Conservation (phyloP, 1,139 yeast species). For the Yamadazyma dendronema region DNA sequence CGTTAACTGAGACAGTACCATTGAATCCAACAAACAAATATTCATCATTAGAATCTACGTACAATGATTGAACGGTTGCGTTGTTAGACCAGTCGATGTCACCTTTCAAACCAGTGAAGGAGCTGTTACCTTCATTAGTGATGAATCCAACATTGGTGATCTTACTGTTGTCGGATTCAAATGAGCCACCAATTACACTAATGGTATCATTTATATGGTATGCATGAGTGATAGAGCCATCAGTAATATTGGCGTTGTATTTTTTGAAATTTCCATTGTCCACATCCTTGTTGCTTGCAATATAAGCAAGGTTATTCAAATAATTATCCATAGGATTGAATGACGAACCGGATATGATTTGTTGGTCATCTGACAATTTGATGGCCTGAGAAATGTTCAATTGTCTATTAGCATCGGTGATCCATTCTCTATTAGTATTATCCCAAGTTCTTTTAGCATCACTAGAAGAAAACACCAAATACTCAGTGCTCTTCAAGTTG, state of each 20-base stretch:
- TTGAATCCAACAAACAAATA: slow-evolving; percentile 51
- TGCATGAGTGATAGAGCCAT: slow-evolving; percentile 42
- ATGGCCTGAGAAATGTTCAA: slow-evolving; percentile 39
- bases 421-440: slow-evolving; percentile 31
- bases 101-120: slow-evolving; percentile 26
- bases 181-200: slow-evolving; percentile 54
- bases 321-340: slow-evolving; percentile 39
- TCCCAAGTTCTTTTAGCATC: slow-evolving; percentile 40
- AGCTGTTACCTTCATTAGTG: slow-evolving; percentile 21
- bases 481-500: slow-evolving; percentile 33
- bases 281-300: slow-evolving; percentile 19
- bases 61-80: slow-evolving; percentile 39
- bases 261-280: slow-evolving; percentile 17
- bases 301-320: slow-evolving; percentile 30
- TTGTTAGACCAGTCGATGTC: slow-evolving; percentile 38
- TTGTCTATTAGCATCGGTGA: slow-evolving; percentile 32
- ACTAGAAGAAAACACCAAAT: slow-evolving; percentile 32
- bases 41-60: slow-evolving; percentile 35
- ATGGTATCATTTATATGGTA: slow-evolving; percentile 47
- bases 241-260: slow-evolving; percentile 23
- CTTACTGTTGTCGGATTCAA: slow-evolving; percentile 17
- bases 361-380: slow-evolving; percentile 22
- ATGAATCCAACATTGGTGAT: slow-evolving; percentile 39
- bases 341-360: slow-evolving; percentile 39
- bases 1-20: slow-evolving; percentile 37